Evolutionary conservation across 192 early-diverging fungal genomes (phyloP).

Genomic region (Entomortierella lignicola): DNA sequence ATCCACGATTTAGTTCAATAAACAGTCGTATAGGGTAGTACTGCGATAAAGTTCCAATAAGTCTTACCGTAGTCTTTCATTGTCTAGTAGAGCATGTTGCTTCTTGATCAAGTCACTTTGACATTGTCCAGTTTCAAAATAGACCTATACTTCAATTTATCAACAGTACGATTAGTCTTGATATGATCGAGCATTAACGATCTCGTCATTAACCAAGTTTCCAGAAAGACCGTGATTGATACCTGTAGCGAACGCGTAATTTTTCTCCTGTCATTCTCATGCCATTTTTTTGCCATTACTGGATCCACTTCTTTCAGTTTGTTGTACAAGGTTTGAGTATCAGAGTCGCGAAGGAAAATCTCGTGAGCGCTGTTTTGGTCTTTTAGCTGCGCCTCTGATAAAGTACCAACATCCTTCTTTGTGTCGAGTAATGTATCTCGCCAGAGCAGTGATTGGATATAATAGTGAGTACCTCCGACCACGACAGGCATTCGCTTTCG

Average conservation of each 20-base stretch:
- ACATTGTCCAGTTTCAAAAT: conserved; percentile 72
- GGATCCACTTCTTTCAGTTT: conserved; percentile 82
- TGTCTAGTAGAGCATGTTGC: conserved; percentile 66
- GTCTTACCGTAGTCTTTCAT: conserved; percentile 42
- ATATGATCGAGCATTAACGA: neutral
- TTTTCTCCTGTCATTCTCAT: conserved; percentile 87
- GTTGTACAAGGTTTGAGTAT: conserved; percentile 71
- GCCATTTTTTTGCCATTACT: conserved; percentile 90
- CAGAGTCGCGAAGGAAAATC: conserved; percentile 23
- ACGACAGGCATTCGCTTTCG: conserved; percentile 83
- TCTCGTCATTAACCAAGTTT: no score
- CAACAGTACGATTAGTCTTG: neutral
- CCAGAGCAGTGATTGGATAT: conserved; percentile 93
- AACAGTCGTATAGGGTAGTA: neutral
- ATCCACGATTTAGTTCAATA: neutral
- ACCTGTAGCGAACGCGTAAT: conserved; percentile 91
- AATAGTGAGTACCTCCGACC: conserved; percentile 98
- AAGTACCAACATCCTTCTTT: conserved; percentile 20
- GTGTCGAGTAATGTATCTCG: conserved; percentile 69
- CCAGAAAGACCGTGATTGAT: no score
- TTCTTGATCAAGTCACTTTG: conserved; percentile 83
- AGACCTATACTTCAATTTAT: conserved; percentile 58
- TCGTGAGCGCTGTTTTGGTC: conserved; percentile 31
- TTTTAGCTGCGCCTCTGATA: conserved; percentile 23
- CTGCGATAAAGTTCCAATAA: neutral